Evolutionary conservation across 2,329 filamentous ascomycete genomes (phyloP), one percentile per base, ranked within the genome.

Genomic region (Microdochium nivale): DNA sequence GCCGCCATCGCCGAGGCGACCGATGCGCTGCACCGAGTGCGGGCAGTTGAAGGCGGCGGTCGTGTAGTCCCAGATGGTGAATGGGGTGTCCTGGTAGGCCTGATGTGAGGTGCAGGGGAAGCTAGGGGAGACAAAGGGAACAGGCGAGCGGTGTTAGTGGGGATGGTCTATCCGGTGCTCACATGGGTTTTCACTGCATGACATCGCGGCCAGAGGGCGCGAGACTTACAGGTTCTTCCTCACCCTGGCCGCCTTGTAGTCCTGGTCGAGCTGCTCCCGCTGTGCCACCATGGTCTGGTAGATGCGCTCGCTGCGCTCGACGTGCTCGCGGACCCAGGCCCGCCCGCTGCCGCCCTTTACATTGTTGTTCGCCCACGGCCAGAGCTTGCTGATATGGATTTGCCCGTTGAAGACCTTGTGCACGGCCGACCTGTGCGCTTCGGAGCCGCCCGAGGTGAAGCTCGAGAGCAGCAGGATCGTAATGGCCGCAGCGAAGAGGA

Each of bases 31-130:
- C 16, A 72, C 61, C 30, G 71, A 68, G 51, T 69, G 64, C 3
- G 70, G 70, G 56, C 70, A 72, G 47, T 62, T 64, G 57, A 67
- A 72, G 1, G 67, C 62, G 2, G 70, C 62, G 4, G 66, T 67
- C 23, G 66, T 62, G 56, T 71, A 69, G 54, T 72, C 70, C 67
- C 68, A 72, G 14, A 71, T 57, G 1, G 65, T 62, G 54, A 67
- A 70, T 1, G 67, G 67, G 8, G 57, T 61, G 10, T 23, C 19
- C 8, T 11, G n/a, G 19, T 44, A 44, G 40, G 14, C 40, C 40
- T 21, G 10, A 19, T 23, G 16, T 7, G 14, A 16, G 3, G 10
- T 11, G 40, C 40, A 44, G 19, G 40, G 40, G 19, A 44, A 44
- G 16, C 40, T 44, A 19, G 8, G 16, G 11, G 16, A 9, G 33